These are phyloP conservation scores for Roridomyces roridus DNA, from an alignment of 768 basidiomycete genomes.

Conservation along the genomic window DNA sequence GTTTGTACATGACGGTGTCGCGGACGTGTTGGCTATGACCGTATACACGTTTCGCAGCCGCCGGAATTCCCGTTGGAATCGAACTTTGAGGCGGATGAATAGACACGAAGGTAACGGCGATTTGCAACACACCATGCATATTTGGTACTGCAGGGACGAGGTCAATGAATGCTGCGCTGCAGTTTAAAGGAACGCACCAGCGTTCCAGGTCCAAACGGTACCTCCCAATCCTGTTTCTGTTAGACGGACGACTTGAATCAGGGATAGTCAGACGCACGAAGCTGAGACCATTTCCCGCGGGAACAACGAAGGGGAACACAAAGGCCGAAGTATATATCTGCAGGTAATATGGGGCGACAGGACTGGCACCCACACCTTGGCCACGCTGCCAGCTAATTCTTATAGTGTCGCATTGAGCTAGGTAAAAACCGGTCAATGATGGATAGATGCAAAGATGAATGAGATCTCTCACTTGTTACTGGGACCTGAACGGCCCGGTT, in stretches of 20 bases:
- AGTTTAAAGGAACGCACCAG: constrained; percentile 39
- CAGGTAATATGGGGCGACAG: constrained; percentile 61
- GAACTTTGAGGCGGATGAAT: constrained; percentile 43
- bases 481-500: constrained; percentile 44
- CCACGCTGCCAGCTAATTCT: constrained; percentile 49
- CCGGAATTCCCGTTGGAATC: constrained; percentile 63
- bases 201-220: constrained; percentile 66
- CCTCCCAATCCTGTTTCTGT: constrained; percentile 54
- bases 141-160: constrained; percentile 54
- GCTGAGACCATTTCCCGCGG: constrained; percentile 49
- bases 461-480: constrained; percentile 39
- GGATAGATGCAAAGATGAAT: not conserved
- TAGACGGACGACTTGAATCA: not conserved
- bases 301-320: constrained; percentile 57
- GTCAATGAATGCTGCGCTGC: not conserved
- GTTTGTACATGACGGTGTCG: constrained; percentile 54
- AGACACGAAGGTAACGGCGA: not conserved
- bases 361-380: constrained; percentile 46
- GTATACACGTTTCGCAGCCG: constrained; percentile 66
- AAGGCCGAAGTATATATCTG: constrained; percentile 67
- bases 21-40: constrained; percentile 50
- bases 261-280: constrained; percentile 47
- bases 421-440: too few relatives aligned
- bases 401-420: constrained; percentile 53
- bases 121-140: constrained; percentile 61